phyloP scores from a whole-genome alignment of 352 stramenopile species.

The Blastocystis sp. region DNA sequence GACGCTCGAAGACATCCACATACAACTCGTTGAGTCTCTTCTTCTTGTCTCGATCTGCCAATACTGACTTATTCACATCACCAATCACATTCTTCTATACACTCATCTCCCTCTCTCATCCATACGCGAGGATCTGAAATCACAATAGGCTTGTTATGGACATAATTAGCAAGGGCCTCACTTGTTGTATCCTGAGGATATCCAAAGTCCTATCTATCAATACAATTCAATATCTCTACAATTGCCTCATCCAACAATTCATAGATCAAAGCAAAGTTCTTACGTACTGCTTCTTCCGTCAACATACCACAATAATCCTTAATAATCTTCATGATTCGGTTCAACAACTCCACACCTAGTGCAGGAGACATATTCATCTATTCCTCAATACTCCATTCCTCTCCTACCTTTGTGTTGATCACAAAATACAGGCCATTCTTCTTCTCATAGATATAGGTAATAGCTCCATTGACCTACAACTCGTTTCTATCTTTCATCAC shows the following conservation, averaged over 20 bases:
- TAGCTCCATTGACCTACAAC: slow-evolving; percentile 79
- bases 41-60: slow-evolving; percentile 67
- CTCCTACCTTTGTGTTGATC: slow-evolving; percentile 78
- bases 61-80: slow-evolving; percentile 64
- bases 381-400: not conserved
- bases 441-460: slow-evolving; percentile 94
- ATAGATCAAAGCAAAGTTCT: slow-evolving; percentile 99
- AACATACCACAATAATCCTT: slow-evolving; percentile 98
- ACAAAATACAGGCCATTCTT: slow-evolving; percentile 96
- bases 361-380: slow-evolving; percentile 85
- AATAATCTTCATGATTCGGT: slow-evolving; percentile 85
- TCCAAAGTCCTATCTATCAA: slow-evolving; percentile 78
- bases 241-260: slow-evolving; percentile 89
- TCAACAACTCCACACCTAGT: slow-evolving; percentile 88
- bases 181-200: slow-evolving; percentile 93
- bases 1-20: slow-evolving; percentile 93
- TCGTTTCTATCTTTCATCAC: not conserved
- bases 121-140: not conserved
- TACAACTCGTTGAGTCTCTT: slow-evolving; percentile 91
- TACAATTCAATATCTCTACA: slow-evolving; percentile 70
- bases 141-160: slow-evolving; percentile 91
- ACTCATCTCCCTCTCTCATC: not conserved
- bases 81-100: slow-evolving; percentile 37
- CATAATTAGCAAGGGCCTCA: slow-evolving; percentile 89
- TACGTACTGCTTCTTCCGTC: slow-evolving; percentile 92